Base-by-base conservation (phyloP, 768 basidiomycete genomes). In the Pleurotus cornucopiae region DNA sequence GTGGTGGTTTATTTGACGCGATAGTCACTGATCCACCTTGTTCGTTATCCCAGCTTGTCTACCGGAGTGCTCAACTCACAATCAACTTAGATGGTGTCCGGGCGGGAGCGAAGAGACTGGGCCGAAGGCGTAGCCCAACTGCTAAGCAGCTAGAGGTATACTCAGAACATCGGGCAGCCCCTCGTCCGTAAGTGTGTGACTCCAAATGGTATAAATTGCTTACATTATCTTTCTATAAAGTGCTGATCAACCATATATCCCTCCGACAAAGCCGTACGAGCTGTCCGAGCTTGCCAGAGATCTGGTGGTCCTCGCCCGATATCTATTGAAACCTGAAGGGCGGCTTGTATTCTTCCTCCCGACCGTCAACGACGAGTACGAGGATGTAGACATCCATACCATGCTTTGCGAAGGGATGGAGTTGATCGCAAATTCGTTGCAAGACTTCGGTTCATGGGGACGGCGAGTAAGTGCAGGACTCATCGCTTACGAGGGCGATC, bases 371-470 rank as follows among this genome's bases (percentile, higher is more conserved):
- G 94, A 96, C 46, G 89, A 94, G 41, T 98, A 95, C 65, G 82
- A 88, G 58, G 89, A 91, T 61, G 73, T 97, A 1, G 97, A 99
- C 64, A 75, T 98, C 6, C 79, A 88, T 26, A 71, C 77, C 1
- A 81, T 92, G 69, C 76, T 93, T 3, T 91, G 89, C 61, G 84
- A 85, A 20, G 95, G 94, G 1, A 94, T 98, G 89, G 84, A 85
- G 62, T 71, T 98, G 16, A 77, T 94, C 43, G 87, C 88, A 0
- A 95, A 96, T 66, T 94, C 92, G 37, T 70, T 93, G 59, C 94
- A 99, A 69, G 86, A 89, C 63, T 99, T 98, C 65, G 94, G 94
- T 12, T 89, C 86, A 21, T 99, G 96, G 96, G 94, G 93, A 1
- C 77, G 96, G 62, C 72, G 96, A 67, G 94, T 94, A 64, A 70